Conservation (phyloP, 1,284 basidiomycete genomes). For the Apiotrichum siamense region DNA sequence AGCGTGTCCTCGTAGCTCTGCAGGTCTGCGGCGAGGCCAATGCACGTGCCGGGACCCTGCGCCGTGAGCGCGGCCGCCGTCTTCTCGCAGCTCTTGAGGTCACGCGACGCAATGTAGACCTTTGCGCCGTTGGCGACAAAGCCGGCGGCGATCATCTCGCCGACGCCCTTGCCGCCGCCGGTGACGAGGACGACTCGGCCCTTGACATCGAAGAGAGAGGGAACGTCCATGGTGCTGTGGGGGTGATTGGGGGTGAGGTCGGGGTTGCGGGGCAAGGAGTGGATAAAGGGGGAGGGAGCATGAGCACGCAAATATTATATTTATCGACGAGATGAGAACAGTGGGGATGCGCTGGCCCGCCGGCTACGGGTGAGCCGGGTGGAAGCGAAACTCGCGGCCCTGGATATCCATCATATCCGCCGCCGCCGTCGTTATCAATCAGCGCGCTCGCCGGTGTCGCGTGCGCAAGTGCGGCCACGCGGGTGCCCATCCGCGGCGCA, state of each 20-base stretch:
- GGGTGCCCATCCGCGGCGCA: too few species aligned
- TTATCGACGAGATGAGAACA: too few species aligned
- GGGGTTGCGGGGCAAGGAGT: too few species aligned
- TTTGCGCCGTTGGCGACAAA: slow-evolving; percentile 62
- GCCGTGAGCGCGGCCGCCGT: slow-evolving; percentile 57
- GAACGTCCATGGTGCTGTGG: background rate
- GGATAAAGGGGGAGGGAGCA: too few species aligned
- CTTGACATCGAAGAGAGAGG: slow-evolving; percentile 16
- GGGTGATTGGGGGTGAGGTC: background rate
- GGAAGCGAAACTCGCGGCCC: too few species aligned
- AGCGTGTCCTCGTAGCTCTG: slow-evolving; percentile 58
- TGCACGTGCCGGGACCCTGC: slow-evolving; percentile 56
- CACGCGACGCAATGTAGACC: slow-evolving; percentile 63
- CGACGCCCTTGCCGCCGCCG: slow-evolving; percentile 65
- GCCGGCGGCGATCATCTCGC: slow-evolving; percentile 65
- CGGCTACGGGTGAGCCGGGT: too few species aligned
- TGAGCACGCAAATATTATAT: too few species aligned
- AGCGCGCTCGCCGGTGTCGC: too few species aligned
- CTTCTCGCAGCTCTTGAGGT: slow-evolving; percentile 54
- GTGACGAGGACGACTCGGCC: slow-evolving; percentile 57
- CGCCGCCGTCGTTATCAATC: too few species aligned
- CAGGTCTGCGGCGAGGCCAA: slow-evolving; percentile 59
- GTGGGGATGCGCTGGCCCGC: too few species aligned
- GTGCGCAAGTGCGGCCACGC: too few species aligned
- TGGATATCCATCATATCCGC: too few species aligned